These are phyloP conservation scores for Ophiosphaerella herpotricha DNA, from an alignment of 2,329 filamentous ascomycete species.

Conservation along the genomic window DNA sequence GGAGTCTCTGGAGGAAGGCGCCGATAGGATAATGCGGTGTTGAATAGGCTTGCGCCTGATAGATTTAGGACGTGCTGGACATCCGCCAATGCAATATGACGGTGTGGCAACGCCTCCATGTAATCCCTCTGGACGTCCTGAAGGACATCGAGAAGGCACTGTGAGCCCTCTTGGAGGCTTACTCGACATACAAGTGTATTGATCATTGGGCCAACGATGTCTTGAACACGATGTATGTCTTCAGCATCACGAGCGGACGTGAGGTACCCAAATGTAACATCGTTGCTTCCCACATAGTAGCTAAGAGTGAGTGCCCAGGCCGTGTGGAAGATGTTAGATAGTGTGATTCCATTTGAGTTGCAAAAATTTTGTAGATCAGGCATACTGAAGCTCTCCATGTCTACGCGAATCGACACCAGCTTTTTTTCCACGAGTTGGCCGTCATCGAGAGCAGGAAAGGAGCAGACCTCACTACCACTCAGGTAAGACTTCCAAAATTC, in stretches of 20 bases:
- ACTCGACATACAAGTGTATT: slow-evolving; percentile 54
- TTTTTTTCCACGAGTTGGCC: slow-evolving; percentile 20
- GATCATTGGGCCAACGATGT: slow-evolving; percentile 54
- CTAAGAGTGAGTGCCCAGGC: slow-evolving; percentile 48
- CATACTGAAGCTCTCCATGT: slow-evolving; percentile 32
- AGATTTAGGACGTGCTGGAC: slow-evolving; percentile 51
- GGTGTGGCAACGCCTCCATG: slow-evolving; percentile 51
- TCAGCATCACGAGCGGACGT: slow-evolving; percentile 47
- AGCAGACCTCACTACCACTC: slow-evolving; percentile 35
- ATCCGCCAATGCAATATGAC: slow-evolving; percentile 51
- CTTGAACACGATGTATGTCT: slow-evolving; percentile 46
- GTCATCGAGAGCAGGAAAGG: slow-evolving; percentile 39
- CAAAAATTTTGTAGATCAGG: slow-evolving; percentile 45
- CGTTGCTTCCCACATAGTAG: slow-evolving; percentile 42
- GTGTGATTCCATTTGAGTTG: slow-evolving; percentile 51
- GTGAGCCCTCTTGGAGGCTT: slow-evolving; percentile 35
- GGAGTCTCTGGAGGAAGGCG: slow-evolving; percentile 43
- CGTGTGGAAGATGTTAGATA: slow-evolving; percentile 53
- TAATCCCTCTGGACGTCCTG: slow-evolving; percentile 53
- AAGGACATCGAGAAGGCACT: slow-evolving; percentile 46
- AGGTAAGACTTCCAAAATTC: slow-evolving; percentile 41
- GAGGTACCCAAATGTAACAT: slow-evolving; percentile 54
- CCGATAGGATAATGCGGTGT: slow-evolving; percentile 56
- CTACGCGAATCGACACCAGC: slow-evolving; percentile 33
- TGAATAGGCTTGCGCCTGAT: slow-evolving; percentile 48